These are phyloP conservation scores for Teratosphaeria destructans DNA, from an alignment of 2,329 filamentous ascomycete species.

Conservation along the genomic window DNA sequence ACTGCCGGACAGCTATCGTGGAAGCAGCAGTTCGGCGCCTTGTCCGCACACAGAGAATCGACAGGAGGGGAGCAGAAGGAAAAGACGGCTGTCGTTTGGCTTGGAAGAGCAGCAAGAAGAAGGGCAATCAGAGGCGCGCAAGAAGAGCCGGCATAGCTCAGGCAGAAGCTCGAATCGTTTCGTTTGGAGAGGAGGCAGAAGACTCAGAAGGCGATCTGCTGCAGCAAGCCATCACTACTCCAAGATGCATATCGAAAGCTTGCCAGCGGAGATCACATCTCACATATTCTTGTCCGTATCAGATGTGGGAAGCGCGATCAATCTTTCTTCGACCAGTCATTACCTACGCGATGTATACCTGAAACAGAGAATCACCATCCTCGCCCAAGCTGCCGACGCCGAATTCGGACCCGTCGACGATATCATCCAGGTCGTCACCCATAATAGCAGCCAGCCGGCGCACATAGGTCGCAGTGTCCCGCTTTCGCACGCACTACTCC, in stretches of 20 bases:
- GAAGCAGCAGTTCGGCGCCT: not conserved
- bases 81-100: not conserved
- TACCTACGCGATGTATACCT: constrained; percentile 44
- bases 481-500: constrained; percentile 45
- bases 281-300: constrained; percentile 46
- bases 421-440: constrained; percentile 49
- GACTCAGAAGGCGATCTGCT: not conserved
- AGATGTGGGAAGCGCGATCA: constrained; percentile 43
- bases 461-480: constrained; percentile 44
- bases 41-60: not conserved
- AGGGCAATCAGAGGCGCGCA: not conserved
- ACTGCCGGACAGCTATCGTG: constrained; percentile 11
- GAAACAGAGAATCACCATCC: constrained; percentile 44
- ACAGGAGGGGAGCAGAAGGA: not conserved
- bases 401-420: constrained; percentile 51
- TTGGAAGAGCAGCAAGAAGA: not conserved
- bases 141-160: not conserved
- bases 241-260: constrained; percentile 44
- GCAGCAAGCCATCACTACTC: not conserved
- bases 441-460: constrained; percentile 49
- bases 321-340: constrained; percentile 44
- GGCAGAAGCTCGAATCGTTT: not conserved
- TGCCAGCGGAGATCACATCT: constrained; percentile 49
- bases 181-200: constrained; percentile 1
- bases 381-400: constrained; percentile 42